A percentile compares a stretch with the other conserved stretches of the same genome.
Conservation (phyloP, 768 basidiomycete genomes). For the Psilocybe cubensis region DNA sequence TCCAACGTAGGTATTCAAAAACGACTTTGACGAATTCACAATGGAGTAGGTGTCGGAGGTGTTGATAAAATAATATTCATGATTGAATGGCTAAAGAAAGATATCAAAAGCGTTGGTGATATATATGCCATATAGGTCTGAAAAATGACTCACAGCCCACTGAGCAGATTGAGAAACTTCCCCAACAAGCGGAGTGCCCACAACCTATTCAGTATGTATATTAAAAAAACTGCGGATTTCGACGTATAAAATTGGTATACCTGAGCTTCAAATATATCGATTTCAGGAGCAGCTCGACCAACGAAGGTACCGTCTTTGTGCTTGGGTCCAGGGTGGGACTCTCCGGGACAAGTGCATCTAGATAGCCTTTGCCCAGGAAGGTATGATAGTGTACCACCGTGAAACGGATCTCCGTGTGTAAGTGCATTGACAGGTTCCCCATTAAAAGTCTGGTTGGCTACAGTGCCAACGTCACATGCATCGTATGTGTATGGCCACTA, state of each 20-base stretch:
- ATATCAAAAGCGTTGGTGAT: background rate
- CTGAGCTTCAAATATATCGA: slow-evolving; percentile 89
- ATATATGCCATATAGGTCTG: slow-evolving; percentile 5
- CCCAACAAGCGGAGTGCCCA: slow-evolving; percentile 37
- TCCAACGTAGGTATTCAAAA: slow-evolving; percentile 73
- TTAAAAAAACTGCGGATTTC: background rate
- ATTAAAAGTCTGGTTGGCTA: slow-evolving; percentile 78
- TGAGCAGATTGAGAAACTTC: slow-evolving; percentile 87
- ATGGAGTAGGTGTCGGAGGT: slow-evolving; percentile 62
- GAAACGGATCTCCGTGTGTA: slow-evolving; percentile 57
- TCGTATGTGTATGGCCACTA: slow-evolving; percentile 88
- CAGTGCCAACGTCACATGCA: slow-evolving; percentile 90
- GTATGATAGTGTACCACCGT: slow-evolving; percentile 67
- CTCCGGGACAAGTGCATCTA: slow-evolving; percentile 84
- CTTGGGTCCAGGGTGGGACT: slow-evolving; percentile 87
- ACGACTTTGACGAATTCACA: slow-evolving; percentile 48
- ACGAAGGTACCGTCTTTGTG: slow-evolving; percentile 78
- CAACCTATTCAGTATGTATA: slow-evolving; percentile 24
- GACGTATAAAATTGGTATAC: slow-evolving; percentile 31
- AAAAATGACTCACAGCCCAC: slow-evolving; percentile 60
- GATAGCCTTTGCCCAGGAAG: slow-evolving; percentile 89
- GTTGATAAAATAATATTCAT: slow-evolving; percentile 71
- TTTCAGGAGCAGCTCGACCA: slow-evolving; percentile 86
- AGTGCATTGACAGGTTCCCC: slow-evolving; percentile 65
- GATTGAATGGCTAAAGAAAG: slow-evolving; percentile 70